A percentile compares a stretch with the other conserved stretches of the same genome.
Evolutionary conservation across 2,329 filamentous ascomycete genomes (phyloP).

Genomic region (Pezicula rhizophila): DNA sequence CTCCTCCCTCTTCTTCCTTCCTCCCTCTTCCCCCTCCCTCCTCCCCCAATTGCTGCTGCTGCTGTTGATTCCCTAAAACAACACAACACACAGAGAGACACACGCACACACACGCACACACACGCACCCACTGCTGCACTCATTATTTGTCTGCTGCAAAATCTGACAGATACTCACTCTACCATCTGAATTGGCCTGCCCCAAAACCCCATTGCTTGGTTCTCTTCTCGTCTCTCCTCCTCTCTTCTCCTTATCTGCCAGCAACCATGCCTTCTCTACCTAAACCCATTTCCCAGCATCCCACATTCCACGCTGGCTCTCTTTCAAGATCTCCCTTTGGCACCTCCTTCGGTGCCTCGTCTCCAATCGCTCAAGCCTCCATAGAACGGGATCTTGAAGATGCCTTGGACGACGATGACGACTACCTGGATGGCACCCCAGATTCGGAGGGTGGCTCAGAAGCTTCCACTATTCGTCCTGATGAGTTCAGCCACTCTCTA

Average conservation of each 20-base stretch:
- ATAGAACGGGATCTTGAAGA: slow-evolving; percentile 61
- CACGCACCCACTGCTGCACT: too few species aligned
- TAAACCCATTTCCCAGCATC: slow-evolving; percentile 12
- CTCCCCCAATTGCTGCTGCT: too few species aligned
- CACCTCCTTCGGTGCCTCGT: slow-evolving; percentile 47
- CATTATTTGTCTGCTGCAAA: too few species aligned
- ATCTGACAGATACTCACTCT: too few species aligned
- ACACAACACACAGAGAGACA: too few species aligned
- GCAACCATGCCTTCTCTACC: slow-evolving; percentile 22
- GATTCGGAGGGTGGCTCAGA: slow-evolving; percentile 33
- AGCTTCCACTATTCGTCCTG: slow-evolving; percentile 28
- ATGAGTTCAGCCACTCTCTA: slow-evolving; percentile 41
- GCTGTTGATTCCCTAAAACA: too few species aligned
- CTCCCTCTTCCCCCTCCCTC: too few species aligned
- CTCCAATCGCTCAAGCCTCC: slow-evolving; percentile 61
- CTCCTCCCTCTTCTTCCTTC: not conserved
- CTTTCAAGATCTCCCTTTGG: slow-evolving; percentile 29
- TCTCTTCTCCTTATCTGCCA: not conserved
- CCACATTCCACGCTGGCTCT: slow-evolving; percentile 11
- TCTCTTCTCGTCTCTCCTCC: not conserved
- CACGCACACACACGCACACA: too few species aligned
- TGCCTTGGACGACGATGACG: slow-evolving; percentile 32
- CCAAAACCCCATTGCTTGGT: too few species aligned
- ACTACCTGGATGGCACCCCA: slow-evolving; percentile 29
- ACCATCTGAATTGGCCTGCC: too few species aligned